Evolutionary conservation across 2,329 filamentous ascomycete genomes (phyloP).

Genomic region (Penicillium aurantiogriseum): DNA sequence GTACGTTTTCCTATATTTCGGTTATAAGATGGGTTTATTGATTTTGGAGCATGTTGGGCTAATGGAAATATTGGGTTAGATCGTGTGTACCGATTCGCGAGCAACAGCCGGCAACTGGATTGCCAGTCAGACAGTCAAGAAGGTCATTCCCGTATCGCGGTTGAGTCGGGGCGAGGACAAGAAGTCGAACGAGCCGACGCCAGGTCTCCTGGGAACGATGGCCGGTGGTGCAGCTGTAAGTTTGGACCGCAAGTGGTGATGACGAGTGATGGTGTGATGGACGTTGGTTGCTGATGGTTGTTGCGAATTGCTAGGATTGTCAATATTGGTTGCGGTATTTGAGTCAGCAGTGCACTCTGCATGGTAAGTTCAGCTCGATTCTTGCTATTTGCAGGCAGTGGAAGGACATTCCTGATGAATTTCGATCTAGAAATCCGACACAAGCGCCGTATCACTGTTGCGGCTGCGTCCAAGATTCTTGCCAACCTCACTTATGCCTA

Average conservation of each 20-base stretch:
- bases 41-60: background rate
- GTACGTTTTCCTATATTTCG: slow-evolving; percentile 27
- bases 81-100: slow-evolving; percentile 95
- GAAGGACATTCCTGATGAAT: slow-evolving; percentile 3
- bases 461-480: slow-evolving; percentile 96
- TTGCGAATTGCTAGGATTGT: slow-evolving; percentile 64
- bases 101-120: slow-evolving; percentile 99
- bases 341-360: slow-evolving; percentile 97
- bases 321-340: slow-evolving; percentile 99
- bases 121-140: slow-evolving; percentile 98
- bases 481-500: slow-evolving; percentile 98
- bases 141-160: slow-evolving; percentile 69
- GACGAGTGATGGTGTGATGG: background rate
- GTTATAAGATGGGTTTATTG: background rate
- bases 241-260: slow-evolving; percentile 13
- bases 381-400: background rate
- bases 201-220: slow-evolving; percentile 85
- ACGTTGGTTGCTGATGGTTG: slow-evolving; percentile 12
- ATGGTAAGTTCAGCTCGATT: slow-evolving; percentile 52
- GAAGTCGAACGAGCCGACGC: slow-evolving; percentile 33
- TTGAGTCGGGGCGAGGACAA: slow-evolving; percentile 42
- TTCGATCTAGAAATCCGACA: slow-evolving; percentile 72
- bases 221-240: slow-evolving; percentile 88
- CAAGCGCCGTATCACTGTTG: slow-evolving; percentile 97
- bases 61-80: slow-evolving; percentile 41